A percentile compares a stretch with the other conserved stretches of the same genome.
Evolutionary conservation across 768 basidiomycete genomes (phyloP).

Genomic region (Lanmaoa rubissima): DNA sequence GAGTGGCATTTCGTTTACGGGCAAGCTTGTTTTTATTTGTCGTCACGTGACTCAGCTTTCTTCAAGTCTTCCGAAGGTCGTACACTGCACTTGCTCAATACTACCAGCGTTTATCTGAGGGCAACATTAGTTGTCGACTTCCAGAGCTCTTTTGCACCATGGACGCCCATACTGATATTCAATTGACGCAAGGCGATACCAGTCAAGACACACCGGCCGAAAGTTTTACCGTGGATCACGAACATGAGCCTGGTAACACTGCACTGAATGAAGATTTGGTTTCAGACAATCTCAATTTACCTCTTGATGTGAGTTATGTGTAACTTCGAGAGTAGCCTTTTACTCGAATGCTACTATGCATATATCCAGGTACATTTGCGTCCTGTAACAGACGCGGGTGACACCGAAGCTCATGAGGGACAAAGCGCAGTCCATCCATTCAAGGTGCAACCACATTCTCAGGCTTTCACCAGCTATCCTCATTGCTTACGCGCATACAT

Average conservation of each 20-base stretch:
- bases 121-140: background rate
- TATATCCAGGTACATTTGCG: slow-evolving; percentile 13
- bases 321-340: background rate
- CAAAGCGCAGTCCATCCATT: background rate
- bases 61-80: background rate
- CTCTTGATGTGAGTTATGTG: slow-evolving; percentile 6
- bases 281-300: background rate
- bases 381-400: background rate
- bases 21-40: background rate
- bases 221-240: background rate
- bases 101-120: background rate
- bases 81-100: background rate
- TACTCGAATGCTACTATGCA: background rate
- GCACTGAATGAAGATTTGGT: background rate
- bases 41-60: slow-evolving; percentile 15
- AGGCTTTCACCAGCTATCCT: background rate
- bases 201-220: background rate
- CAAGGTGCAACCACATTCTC: slow-evolving; percentile 4
- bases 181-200: background rate
- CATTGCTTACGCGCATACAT: slow-evolving; percentile 24
- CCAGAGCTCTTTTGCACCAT: background rate
- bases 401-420: background rate
- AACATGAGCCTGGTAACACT: background rate
- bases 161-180: slow-evolving; percentile 3
- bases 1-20: background rate